phyloP scores from a whole-genome alignment of 345 rosid species.

The Viola odorata region DNA sequence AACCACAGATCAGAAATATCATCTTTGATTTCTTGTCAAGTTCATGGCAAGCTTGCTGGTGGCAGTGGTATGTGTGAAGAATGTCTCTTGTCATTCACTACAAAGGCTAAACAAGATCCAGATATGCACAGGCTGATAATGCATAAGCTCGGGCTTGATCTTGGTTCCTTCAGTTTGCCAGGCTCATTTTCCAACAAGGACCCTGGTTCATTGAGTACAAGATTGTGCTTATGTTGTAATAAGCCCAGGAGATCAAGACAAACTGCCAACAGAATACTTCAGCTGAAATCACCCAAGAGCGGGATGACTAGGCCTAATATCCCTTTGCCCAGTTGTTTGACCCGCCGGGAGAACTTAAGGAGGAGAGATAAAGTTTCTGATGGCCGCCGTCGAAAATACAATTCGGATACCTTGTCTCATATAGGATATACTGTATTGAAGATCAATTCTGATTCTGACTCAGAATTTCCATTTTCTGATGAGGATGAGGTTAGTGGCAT shows the following conservation, averaged over 20 bases:
- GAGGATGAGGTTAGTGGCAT: conserved; percentile 29
- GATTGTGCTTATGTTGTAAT: conserved; percentile 20
- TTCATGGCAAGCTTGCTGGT: conserved; percentile 23
- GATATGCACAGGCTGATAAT: conserved; percentile 13
- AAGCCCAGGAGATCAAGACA: conserved; percentile 21
- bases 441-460: conserved; percentile 21
- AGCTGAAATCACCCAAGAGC: conserved; percentile 22
- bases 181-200: conserved; percentile 6
- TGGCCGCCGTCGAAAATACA: conserved; percentile 23
- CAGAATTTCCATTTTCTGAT: conserved; percentile 17
- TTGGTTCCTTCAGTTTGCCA: conserved; percentile 16
- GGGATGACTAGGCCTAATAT: conserved; percentile 13
- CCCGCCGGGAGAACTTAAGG: conserved; percentile 29
- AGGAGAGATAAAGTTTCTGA: conserved; percentile 29
- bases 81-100: conserved; percentile 17
- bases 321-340: conserved; percentile 22
- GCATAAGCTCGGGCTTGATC: conserved; percentile 43
- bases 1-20: conserved; percentile 24
- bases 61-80: conserved; percentile 23
- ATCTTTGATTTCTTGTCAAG: conserved; percentile 17
- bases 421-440: conserved; percentile 17
- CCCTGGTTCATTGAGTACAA: conserved; percentile 12
- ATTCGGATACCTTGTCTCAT: conserved; percentile 16
- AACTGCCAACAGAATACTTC: conserved; percentile 27
- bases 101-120: conserved; percentile 1